Base-by-base conservation (phyloP, 2,329 filamentous ascomycete species). In the Aureobasidium musti region DNA sequence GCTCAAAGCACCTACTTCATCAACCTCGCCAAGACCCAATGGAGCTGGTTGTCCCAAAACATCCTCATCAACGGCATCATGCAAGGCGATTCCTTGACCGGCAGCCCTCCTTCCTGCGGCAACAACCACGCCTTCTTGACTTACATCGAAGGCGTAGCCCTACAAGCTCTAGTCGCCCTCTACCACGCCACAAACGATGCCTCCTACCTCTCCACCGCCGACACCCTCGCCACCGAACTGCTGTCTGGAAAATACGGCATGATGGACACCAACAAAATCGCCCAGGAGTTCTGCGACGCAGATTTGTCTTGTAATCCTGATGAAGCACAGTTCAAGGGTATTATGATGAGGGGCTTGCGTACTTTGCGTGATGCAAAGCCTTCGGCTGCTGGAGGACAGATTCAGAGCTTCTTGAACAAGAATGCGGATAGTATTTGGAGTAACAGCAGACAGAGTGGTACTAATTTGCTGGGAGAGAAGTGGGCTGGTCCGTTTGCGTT, bases 351-450 rank as follows among this genome's bases (percentile, higher is more conserved):
- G 23, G 90, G 90, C 72, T 77, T 92, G 23, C 80, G 82, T 39
- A 82, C 84, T 65, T 76, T 92, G 39, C 80, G 89, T 26, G 72
- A 77, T 0, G 83, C 76, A 2, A 82, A 81, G 1, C 83, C 84
- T 0, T 77, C 83, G 43, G 74, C 79, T 3, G 74, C 74, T 11
- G 88, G 87, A 72, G 78, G 75, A 8, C 73, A 77, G 2, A 68
- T 68, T 14, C 45, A 68, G 19, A 66, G 63, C 2, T 87, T 88
- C 65, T 84, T 91, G 66, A 74, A 82, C 56, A 78, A 75, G 33
- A 91, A 90, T 67, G 89, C 89, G 11, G 79, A 88, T 68, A 84
- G 83, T 52, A 86, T 91, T 67, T 91, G 88, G 89, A 73, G 74
- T 19, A 83, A 85, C 56, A 80, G 87, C 73, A 82, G 87, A 28